phyloP scores from a whole-genome alignment of 2,329 filamentous ascomycete genomes.

The Diaporthe sp. region DNA sequence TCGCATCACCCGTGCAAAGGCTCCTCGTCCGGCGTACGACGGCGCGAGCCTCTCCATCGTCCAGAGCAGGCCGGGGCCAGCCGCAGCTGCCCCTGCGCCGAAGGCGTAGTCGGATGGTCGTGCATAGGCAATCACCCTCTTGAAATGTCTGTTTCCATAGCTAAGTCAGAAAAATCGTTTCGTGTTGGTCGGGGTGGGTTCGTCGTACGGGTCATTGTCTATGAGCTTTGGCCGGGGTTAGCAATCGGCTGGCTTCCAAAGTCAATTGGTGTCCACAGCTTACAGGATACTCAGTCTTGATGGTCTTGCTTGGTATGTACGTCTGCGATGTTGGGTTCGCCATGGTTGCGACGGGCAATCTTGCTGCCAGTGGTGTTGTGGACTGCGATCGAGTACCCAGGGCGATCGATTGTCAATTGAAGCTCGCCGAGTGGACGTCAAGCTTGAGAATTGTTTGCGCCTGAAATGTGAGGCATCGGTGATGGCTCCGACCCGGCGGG shows the following conservation, averaged over 20 bases:
- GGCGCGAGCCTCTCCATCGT: slow-evolving; percentile 88
- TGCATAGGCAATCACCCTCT: slow-evolving; percentile 89
- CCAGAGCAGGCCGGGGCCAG: slow-evolving; percentile 81
- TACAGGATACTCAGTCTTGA: slow-evolving; percentile 90
- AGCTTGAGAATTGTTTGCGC: background rate
- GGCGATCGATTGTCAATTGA: slow-evolving; percentile 37
- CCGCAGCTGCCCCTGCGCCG: slow-evolving; percentile 77
- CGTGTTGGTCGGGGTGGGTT: slow-evolving; percentile 37
- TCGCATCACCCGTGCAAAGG: slow-evolving; percentile 87
- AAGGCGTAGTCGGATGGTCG: slow-evolving; percentile 85
- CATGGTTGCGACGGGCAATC: slow-evolving; percentile 52
- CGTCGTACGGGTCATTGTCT: slow-evolving; percentile 94
- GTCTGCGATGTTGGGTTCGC: slow-evolving; percentile 54
- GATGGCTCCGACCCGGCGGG: background rate
- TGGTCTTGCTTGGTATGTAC: slow-evolving; percentile 81
- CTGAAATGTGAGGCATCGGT: background rate
- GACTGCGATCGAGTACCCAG: background rate
- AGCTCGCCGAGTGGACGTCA: slow-evolving; percentile 36
- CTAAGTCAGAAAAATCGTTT: slow-evolving; percentile 5
- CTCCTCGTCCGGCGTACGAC: slow-evolving; percentile 85
- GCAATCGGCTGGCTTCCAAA: slow-evolving; percentile 42
- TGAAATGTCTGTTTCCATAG: slow-evolving; percentile 79
- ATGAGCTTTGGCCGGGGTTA: slow-evolving; percentile 78
- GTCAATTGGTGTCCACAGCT: slow-evolving; percentile 55
- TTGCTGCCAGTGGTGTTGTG: slow-evolving; percentile 41